Conservation (phyloP, 2,329 filamentous ascomycete genomes). For the Ophiocordyceps camponoti-floridani region DNA sequence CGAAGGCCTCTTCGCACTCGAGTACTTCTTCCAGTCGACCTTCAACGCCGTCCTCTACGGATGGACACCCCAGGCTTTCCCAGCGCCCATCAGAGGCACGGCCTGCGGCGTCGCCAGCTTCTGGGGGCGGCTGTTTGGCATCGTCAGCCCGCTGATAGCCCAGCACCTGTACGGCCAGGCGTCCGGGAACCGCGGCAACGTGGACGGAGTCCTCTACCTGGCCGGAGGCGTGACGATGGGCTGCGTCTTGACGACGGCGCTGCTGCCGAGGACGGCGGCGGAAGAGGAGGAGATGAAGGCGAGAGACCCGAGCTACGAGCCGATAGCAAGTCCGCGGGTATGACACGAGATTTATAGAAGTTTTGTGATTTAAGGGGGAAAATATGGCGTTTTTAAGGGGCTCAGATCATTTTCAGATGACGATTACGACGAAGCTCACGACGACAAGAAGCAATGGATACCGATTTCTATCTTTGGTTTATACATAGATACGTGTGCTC, state of each 20-base stretch:
- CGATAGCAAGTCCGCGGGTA: background rate
- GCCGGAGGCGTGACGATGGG: constrained; percentile 35
- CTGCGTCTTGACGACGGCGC: constrained; percentile 29
- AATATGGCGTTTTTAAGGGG: no score
- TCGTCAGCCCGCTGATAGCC: constrained; percentile 37
- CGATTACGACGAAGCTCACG: no score
- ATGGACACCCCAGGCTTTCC: constrained; percentile 39
- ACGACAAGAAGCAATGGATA: no score
- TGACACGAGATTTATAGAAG: background rate
- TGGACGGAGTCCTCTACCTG: constrained; percentile 35
- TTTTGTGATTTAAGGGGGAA: no score
- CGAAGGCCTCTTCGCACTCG: constrained; percentile 21
- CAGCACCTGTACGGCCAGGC: constrained; percentile 20
- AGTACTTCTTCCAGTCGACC: constrained; percentile 26
- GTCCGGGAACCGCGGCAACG: constrained; percentile 14
- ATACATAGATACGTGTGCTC: no score
- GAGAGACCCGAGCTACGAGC: background rate
- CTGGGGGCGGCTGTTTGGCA: constrained; percentile 39
- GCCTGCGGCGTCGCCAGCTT: constrained; percentile 39
- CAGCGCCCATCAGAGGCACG: constrained; percentile 33
- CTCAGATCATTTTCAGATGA: no score
- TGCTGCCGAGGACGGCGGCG: constrained; percentile 15
- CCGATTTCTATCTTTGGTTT: no score
- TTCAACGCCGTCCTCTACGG: constrained; percentile 19
- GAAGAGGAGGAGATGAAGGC: background rate